Evolutionary conservation across 306 rosid genomes (phyloP).

Genomic region (Glycine tomentella): DNA sequence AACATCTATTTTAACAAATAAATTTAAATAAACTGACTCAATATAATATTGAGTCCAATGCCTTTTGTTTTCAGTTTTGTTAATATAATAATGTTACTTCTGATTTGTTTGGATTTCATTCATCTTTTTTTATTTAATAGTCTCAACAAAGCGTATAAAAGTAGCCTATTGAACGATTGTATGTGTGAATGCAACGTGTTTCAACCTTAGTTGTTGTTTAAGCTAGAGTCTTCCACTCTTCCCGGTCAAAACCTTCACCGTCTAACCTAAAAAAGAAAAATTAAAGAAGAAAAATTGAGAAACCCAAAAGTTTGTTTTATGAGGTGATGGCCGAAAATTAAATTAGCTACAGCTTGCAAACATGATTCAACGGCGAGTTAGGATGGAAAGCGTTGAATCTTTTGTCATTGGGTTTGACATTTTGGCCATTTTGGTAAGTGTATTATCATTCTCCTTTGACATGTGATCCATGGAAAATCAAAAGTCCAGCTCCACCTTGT

Average conservation of each 20-base stretch:
- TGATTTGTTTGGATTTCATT: neutral
- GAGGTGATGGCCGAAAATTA: neutral
- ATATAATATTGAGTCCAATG: neutral
- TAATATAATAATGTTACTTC: neutral
- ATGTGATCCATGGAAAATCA: neutral
- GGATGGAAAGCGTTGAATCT: neutral
- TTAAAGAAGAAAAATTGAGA: neutral
- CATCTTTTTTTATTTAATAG: neutral
- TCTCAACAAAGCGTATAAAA: conserved; percentile 6
- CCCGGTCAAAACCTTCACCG: conserved; percentile 1
- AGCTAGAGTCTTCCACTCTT: neutral
- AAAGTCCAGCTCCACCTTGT: neutral
- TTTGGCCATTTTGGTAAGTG: neutral
- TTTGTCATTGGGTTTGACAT: conserved; percentile 5
- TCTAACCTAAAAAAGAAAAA: neutral
- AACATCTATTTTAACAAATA: too few relatives aligned
- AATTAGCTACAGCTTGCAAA: neutral
- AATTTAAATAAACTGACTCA: too few relatives aligned
- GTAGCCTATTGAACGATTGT: neutral
- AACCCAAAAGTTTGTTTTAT: too few relatives aligned
- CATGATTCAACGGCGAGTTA: neutral
- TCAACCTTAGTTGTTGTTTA: neutral
- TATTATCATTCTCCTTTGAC: neutral
- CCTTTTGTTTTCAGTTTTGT: neutral
- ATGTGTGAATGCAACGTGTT: conserved; percentile 18